Base-by-base conservation (phyloP, 2,329 filamentous ascomycete species). In the Aspergillus novoparasiticus region DNA sequence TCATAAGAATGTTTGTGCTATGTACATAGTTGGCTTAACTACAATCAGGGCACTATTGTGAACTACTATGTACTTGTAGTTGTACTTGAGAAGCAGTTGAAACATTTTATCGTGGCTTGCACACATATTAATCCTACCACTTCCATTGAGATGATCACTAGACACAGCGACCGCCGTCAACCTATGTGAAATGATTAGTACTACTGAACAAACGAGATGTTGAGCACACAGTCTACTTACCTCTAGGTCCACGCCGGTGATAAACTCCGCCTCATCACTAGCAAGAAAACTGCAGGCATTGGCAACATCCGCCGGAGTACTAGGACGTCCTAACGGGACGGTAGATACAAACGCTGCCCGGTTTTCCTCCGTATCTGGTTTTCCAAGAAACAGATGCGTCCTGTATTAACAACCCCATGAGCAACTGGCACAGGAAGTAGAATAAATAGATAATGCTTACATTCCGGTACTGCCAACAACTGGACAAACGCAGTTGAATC, bases 221-320 rank as follows among this genome's bases (percentile, higher is more conserved):
- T n/a, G 12, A 16, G 26, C 16, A 19, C 14, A 6, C 26, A n/a
- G 11, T 21, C 26, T 14, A 53, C 46, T 51, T 56, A 89, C 86
- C 64, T 90, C 85, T 55, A 91, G 76, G 63, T 89, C 87, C 19
- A 88, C 83, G 0, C 89, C 90, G 0, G 89, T 91, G 67, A 92
- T 85, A 69, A 91, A 91, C 6, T 79, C 82, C 0, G 87, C 87
- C 71, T 92, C 89, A 26, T 91, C 87, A 62, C 87, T 89, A 2
- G 87, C 88, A 53, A 92, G 75, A 71, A 88, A 93, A 26, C 86
- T 82, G 62, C 85, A 87, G 5, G 88, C 86, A 71, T 90, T 90
- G 2, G 87, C 89, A 32, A 92, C 84, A 73, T 92, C 90, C 10
- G 80, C 78, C 3, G 76, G 68, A 8, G 73, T 73, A 32, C 72